These are phyloP conservation scores for Amanita rimosa DNA, from an alignment of 768 basidiomycete species.

Conservation along the genomic window DNA sequence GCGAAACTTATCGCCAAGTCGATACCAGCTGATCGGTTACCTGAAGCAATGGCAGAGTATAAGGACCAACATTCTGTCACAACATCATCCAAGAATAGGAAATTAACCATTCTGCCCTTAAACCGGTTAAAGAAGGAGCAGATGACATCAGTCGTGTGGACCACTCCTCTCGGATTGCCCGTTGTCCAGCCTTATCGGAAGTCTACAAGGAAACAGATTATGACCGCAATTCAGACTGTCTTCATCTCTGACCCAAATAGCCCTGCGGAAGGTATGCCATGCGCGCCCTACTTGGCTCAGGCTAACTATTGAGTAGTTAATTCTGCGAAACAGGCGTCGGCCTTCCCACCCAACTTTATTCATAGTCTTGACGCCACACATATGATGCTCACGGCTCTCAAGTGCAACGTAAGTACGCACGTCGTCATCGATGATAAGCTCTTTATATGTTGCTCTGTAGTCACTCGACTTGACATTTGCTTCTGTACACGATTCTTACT, in stretches of 20 bases:
- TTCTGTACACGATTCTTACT: constrained; percentile 97
- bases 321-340: constrained; percentile 79
- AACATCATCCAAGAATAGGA: constrained; percentile 3
- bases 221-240: constrained; percentile 77
- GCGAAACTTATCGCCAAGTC: constrained; percentile 83
- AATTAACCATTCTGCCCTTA: constrained; percentile 4
- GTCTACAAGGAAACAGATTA: constrained; percentile 67
- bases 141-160: constrained; percentile 96
- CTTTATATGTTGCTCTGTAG: constrained; percentile 24
- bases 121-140: constrained; percentile 64
- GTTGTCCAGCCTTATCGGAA: constrained; percentile 96
- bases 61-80: neutral
- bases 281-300: neutral
- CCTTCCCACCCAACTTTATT: constrained; percentile 98
- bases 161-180: constrained; percentile 88
- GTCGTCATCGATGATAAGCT: neutral
- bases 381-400: constrained; percentile 94
- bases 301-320: constrained; percentile 40
- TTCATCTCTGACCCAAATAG: constrained; percentile 81
- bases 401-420: constrained; percentile 55
- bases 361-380: constrained; percentile 97
- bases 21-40: constrained; percentile 61
- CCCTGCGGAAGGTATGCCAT: constrained; percentile 47
- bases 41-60: constrained; percentile 7
- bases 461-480: constrained; percentile 75